A percentile compares a stretch with the other conserved stretches of the same genome.
Conservation (phyloP, 2,329 filamentous ascomycete species). For the Trichoderma sp. region DNA sequence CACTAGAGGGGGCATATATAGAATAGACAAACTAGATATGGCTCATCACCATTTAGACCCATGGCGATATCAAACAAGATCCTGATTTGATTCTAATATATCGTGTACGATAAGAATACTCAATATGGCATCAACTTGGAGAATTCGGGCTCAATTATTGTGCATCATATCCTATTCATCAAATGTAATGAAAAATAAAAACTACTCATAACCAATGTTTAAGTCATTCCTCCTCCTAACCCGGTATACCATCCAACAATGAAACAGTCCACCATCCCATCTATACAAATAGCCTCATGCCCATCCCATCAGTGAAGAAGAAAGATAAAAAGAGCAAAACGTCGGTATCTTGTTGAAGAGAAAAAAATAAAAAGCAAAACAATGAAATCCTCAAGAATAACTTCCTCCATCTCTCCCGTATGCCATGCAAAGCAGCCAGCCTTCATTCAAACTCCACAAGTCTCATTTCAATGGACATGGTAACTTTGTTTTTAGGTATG, state of each 20-base stretch:
- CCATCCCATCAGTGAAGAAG: conserved; percentile 6
- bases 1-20: neutral
- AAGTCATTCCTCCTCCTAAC: neutral
- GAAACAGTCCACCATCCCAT: neutral
- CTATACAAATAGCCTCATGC: conserved; percentile 6
- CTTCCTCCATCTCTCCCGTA: neutral
- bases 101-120: neutral
- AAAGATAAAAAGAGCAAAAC: neutral
- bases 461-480: neutral
- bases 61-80: neutral
- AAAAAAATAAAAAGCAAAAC: neutral
- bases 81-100: neutral
- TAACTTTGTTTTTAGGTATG: neutral
- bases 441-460: neutral
- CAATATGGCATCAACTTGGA: neutral
- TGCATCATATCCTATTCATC: conserved; percentile 14
- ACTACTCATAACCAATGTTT: conserved; percentile 9
- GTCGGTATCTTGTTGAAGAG: conserved; percentile 3
- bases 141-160: neutral
- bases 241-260: neutral
- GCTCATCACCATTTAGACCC: neutral
- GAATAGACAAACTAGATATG: neutral
- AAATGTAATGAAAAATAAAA: conserved; percentile 7
- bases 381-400: neutral
- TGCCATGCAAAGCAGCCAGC: neutral